Evolutionary conservation across 2,329 filamentous ascomycete genomes (phyloP), one percentile per base, ranked within the genome.

Genomic region (Diaporthe australafricana): DNA sequence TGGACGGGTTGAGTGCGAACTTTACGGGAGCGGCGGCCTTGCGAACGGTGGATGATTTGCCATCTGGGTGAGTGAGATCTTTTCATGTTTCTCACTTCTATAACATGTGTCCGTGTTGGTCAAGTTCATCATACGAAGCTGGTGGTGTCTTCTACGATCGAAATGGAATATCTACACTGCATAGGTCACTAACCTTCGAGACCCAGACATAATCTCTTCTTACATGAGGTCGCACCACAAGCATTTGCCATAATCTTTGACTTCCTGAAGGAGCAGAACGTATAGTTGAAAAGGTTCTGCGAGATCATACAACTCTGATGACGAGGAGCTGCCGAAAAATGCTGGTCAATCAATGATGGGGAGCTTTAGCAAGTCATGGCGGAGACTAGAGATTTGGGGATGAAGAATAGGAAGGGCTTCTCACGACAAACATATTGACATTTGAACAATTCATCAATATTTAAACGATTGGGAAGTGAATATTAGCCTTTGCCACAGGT

Each of bases 21-120:
- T 78, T 79, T 42, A 63, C 74, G 5, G 70, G 74, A 2, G 75
- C 76, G 7, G 69, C 66, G 53, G 73, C 50, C 4, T 73, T 79
- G 7, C 73, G 78, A 70, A 78, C 74, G 1, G 75, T 80, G n/a
- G 78, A 79, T 62, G 66, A 79, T 71, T 65, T 80, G 27, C 76
- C 77, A 9, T 72, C 78, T 22, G 78, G 78, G 78, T 79, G 55
- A 77, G 78, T 73, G 47, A 20, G 45, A 16, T 40, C n/a, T 30
- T 22, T 48, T 6, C 5, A 22, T 14, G 2, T 16, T 22, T 20
- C 52, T 60, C 5, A 47, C 27, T 12, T 25, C 22, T 16, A 20
- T 53, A 32, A 1, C 12, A 20, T 5, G 17, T 22, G 4, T 20
- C 5, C n/a, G n/a, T n/a, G n/a, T n/a, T n/a, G n/a, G n/a, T n/a